phyloP scores from a whole-genome alignment of 1,139 yeast species.

The Pichia sp. region DNA sequence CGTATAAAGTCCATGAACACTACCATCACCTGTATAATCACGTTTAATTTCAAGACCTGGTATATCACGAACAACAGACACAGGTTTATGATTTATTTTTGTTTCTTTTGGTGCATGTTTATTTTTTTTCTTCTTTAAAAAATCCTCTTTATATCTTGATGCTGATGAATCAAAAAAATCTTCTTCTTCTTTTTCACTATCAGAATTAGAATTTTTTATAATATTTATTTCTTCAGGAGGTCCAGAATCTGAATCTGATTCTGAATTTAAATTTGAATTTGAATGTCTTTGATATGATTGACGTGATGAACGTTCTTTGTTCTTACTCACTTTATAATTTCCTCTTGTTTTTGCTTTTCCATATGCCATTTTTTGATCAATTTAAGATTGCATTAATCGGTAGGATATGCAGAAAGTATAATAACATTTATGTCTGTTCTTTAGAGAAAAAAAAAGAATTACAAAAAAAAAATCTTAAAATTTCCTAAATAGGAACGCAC shows the following conservation, averaged over 20 bases:
- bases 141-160: slow-evolving; percentile 9
- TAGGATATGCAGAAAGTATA: too few species aligned
- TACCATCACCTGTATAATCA: slow-evolving; percentile 25
- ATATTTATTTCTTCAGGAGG: slow-evolving; percentile 15
- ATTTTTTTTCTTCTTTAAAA: slow-evolving; percentile 23
- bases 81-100: slow-evolving; percentile 60
- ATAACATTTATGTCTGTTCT: too few species aligned
- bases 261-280: background rate
- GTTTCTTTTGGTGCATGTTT: slow-evolving; percentile 81
- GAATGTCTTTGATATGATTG: background rate
- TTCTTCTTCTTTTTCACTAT: slow-evolving; percentile 14
- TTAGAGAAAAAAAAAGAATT: too few species aligned
- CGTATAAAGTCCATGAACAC: slow-evolving; percentile 35
- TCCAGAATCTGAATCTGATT: slow-evolving; percentile 16
- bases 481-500: too few species aligned
- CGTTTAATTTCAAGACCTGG: slow-evolving; percentile 52
- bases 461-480: too few species aligned
- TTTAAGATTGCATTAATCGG: too few species aligned
- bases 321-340: background rate
- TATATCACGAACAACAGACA: slow-evolving; percentile 60
- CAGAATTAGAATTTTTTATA: slow-evolving; percentile 18
- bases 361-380: background rate
- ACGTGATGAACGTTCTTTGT: background rate
- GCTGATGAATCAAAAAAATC: slow-evolving; percentile 1
- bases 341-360: background rate